Conservation (phyloP, 257 asterid genomes). For the Marsdenia floribunda region DNA sequence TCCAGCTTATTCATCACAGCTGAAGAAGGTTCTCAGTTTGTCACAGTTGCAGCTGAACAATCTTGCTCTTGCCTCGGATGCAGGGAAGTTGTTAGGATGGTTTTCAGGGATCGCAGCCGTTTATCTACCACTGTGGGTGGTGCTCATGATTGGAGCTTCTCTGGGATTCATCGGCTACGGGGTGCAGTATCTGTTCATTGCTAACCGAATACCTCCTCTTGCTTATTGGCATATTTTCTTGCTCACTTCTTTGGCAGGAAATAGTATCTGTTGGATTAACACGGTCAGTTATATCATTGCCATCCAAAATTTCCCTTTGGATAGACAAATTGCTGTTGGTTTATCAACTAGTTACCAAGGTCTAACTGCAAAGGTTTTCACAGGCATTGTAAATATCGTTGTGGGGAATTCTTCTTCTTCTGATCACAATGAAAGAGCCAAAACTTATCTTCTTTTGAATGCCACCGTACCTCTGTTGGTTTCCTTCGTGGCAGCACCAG, state of each 20-base stretch:
- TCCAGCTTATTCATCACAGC: conserved; percentile 69
- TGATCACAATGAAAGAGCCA: conserved; percentile 31
- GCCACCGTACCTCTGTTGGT: conserved; percentile 45
- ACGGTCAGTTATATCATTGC: conserved; percentile 52
- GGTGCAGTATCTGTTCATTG: conserved; percentile 56
- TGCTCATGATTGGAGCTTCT: conserved; percentile 53
- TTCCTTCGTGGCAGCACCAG: conserved; percentile 31
- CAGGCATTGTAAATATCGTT: conserved; percentile 40
- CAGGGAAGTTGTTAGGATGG: conserved; percentile 80
- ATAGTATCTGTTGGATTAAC: conserved; percentile 78
- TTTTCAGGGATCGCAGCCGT: conserved; percentile 64
- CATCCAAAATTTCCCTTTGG: conserved; percentile 59
- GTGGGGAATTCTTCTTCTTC: conserved; percentile 10
- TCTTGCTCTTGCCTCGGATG: conserved; percentile 79
- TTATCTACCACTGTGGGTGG: conserved; percentile 59
- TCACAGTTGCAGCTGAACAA: conserved; percentile 71
- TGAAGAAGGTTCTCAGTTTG: conserved; percentile 45
- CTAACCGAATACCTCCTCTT: conserved; percentile 20
- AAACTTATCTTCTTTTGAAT: conserved; percentile 43
- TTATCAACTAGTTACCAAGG: conserved; percentile 71
- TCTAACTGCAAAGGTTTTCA: conserved; percentile 51
- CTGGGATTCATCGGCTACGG: conserved; percentile 75
- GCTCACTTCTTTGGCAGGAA: conserved; percentile 64
- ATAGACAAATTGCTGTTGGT: conserved; percentile 64
- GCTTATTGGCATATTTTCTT: conserved; percentile 45